These are phyloP conservation scores for Malassezia slooffiae DNA, from an alignment of 1,284 basidiomycete genomes.

Conservation along the genomic window DNA sequence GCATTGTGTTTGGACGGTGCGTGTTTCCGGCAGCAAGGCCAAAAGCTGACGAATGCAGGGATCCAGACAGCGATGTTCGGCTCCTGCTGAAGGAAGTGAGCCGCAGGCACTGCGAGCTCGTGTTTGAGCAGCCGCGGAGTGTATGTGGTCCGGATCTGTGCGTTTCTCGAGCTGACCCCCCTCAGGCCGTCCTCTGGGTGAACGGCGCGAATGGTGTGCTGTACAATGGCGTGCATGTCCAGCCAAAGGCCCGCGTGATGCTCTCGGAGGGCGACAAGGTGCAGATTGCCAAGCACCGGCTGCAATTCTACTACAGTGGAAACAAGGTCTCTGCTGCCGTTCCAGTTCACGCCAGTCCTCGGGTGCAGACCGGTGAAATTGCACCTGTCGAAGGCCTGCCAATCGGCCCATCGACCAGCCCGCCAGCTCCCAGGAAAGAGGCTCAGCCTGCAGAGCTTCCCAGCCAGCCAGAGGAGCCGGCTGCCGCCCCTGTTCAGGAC, in stretches of 20 bases:
- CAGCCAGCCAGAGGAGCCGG: too few species aligned
- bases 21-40: too few species aligned
- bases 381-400: neutral
- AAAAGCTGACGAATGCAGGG: neutral
- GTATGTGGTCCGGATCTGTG: too few species aligned
- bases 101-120: conserved; percentile 7
- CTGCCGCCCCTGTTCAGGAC: too few species aligned
- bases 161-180: too few species aligned
- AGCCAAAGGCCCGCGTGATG: neutral
- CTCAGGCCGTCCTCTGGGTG: conserved; percentile 3
- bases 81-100: conserved; percentile 15
- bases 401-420: neutral
- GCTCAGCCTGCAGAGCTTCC: too few species aligned
- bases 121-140: neutral
- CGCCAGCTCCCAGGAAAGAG: neutral
- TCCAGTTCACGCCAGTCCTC: too few species aligned
- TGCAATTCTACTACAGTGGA: neutral
- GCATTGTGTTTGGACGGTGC: conserved; percentile 6
- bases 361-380: too few species aligned
- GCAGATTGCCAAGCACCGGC: conserved; percentile 7
- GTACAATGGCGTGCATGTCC: conserved; percentile 3
- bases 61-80: conserved; percentile 10
- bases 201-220: conserved; percentile 8
- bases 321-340: too few species aligned
- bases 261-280: conserved; percentile 6